Evolutionary conservation across 2,329 filamentous ascomycete species (phyloP).

Genomic region (Exophiala sp.): DNA sequence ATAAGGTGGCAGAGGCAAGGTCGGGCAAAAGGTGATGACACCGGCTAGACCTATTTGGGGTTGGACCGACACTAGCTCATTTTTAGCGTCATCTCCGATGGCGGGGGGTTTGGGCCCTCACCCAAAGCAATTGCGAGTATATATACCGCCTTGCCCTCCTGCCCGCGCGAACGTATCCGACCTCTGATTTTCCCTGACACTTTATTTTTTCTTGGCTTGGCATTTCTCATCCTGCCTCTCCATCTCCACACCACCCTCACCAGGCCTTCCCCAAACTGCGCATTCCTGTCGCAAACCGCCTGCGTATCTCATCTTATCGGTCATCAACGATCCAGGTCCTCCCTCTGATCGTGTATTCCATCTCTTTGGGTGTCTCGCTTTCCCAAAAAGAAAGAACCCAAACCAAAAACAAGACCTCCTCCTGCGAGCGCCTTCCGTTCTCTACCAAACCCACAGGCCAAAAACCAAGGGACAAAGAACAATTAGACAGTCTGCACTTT

Average conservation of each 20-base stretch:
- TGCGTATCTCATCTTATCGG: conserved; percentile 10
- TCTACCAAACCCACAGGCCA: conserved; percentile 11
- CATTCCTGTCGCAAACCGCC: conserved; percentile 15
- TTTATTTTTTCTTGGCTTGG: conserved; percentile 23
- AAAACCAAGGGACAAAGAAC: conserved; percentile 14
- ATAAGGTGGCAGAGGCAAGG: conserved; percentile 13
- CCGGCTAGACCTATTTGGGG: conserved; percentile 1
- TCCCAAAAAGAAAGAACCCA: conserved; percentile 1
- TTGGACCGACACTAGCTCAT: conserved; percentile 6
- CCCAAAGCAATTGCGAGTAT: conserved; percentile 10
- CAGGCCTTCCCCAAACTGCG: conserved; percentile 14
- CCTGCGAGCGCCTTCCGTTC: conserved; percentile 17
- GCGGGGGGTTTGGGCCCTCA: conserved; percentile 9
- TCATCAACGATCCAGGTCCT: conserved; percentile 12
- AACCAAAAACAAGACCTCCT: background rate
- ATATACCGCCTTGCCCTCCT: conserved; percentile 18
- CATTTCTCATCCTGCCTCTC: conserved; percentile 11
- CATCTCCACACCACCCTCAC: conserved; percentile 12
- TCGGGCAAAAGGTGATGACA: conserved; percentile 1
- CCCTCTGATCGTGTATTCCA: conserved; percentile 16
- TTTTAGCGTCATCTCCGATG: conserved; percentile 3
- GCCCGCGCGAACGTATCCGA: conserved; percentile 19
- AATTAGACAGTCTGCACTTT: conserved; percentile 26
- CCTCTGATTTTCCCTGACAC: conserved; percentile 14
- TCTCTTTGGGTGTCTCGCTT: conserved; percentile 16